These are phyloP conservation scores for Liriodendron chinense DNA, from an alignment of 164 flowering plant species.

Conservation along the genomic window DNA sequence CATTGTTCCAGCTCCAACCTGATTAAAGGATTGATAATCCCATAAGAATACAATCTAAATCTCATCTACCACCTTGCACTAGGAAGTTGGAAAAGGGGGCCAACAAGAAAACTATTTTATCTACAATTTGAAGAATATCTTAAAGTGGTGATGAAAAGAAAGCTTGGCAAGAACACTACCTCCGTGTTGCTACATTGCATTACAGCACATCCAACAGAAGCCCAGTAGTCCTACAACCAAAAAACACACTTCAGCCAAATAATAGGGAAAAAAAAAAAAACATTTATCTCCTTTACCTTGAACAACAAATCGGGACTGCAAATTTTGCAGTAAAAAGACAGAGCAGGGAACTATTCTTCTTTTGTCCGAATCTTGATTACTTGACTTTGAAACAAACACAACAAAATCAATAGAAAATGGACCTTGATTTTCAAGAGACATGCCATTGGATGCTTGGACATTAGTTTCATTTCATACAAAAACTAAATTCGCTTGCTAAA, in stretches of 20 bases:
- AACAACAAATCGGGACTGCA: not conserved
- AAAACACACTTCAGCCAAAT: not conserved
- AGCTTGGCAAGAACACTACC: conserved; percentile 36
- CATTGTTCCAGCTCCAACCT: conserved; percentile 99
- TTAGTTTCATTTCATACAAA: not conserved
- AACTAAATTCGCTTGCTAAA: not conserved
- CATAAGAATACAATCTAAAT: not conserved
- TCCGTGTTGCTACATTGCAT: conserved; percentile 99
- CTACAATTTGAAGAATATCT: too few relatives aligned
- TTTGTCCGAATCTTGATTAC: not conserved
- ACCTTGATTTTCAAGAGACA: too few relatives aligned
- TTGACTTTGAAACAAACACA: not conserved
- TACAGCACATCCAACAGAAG: conserved; percentile 92
- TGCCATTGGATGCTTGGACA: too few relatives aligned
- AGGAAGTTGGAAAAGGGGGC: too few relatives aligned
- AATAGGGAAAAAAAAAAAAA: not conserved
- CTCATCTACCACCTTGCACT: not conserved
- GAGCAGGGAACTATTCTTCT: not conserved
- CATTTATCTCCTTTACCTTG: not conserved
- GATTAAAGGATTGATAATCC: conserved; percentile 14
- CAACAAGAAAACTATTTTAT: too few relatives aligned
- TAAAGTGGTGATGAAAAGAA: not conserved
- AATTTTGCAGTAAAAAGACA: too few relatives aligned
- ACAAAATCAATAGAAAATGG: not conserved
- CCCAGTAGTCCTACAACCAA: conserved; percentile 80